A percentile compares a stretch with the other conserved stretches of the same genome.
phyloP scores from a whole-genome alignment of 305 asterid species.

The Fraxinus latifolia region DNA sequence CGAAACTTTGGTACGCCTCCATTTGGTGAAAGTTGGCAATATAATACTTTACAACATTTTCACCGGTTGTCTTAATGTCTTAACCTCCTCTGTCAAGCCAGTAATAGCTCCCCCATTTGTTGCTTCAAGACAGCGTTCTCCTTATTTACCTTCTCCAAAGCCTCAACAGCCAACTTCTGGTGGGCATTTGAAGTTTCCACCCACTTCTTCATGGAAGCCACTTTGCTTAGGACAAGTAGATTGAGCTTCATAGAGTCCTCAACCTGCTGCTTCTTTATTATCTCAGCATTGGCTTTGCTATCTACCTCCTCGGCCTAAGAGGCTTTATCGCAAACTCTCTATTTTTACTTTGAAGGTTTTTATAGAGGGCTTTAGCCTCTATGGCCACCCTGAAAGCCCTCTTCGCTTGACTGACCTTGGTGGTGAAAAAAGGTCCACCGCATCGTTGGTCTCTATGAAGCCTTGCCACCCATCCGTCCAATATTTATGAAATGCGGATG shows the following conservation, averaged over 20 bases:
- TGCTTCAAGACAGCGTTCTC: neutral
- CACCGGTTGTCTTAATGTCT: neutral
- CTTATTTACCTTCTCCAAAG: neutral
- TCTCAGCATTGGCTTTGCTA: neutral
- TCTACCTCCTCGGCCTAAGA: neutral
- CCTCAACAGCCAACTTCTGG: neutral
- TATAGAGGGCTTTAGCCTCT: neutral
- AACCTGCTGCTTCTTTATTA: neutral
- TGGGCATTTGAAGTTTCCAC: neutral
- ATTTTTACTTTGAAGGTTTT: neutral
- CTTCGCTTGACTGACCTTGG: neutral
- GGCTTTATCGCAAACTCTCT: neutral
- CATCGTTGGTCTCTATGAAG: neutral
- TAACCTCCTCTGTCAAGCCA: neutral
- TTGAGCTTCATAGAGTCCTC: neutral
- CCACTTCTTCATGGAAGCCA: neutral
- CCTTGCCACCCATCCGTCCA: too few relatives aligned
- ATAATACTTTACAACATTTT: neutral
- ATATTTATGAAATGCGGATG: too few relatives aligned
- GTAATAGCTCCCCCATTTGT: neutral
- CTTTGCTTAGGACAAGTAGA: neutral
- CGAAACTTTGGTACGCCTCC: too few relatives aligned
- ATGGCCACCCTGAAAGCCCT: neutral
- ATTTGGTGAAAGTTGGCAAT: neutral
- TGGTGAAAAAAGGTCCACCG: neutral